phyloP scores from a whole-genome alignment of 2,329 filamentous ascomycete species.

The Beauveria rudraprayagi region DNA sequence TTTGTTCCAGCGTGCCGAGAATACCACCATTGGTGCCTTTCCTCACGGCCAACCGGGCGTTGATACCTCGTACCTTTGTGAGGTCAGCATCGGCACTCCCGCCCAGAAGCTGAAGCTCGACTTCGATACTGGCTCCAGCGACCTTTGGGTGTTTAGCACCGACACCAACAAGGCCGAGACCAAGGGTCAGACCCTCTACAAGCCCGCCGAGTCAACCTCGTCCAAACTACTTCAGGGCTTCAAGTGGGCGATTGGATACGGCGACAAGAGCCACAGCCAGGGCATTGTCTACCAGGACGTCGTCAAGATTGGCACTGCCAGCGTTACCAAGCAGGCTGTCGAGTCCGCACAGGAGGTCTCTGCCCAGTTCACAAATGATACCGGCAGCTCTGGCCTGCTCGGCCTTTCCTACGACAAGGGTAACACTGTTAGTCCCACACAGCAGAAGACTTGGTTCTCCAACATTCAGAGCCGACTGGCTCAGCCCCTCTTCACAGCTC shows the following conservation, averaged over 20 bases:
- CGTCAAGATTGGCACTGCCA: conserved; percentile 34
- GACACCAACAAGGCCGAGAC: conserved; percentile 29
- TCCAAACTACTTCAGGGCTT: conserved; percentile 27
- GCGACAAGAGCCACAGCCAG: conserved; percentile 33
- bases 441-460: conserved; percentile 37
- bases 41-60: conserved; percentile 1
- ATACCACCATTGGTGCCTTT: conserved; percentile 1
- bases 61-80: conserved; percentile 5
- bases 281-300: conserved; percentile 37
- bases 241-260: conserved; percentile 37
- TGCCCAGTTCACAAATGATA: conserved; percentile 30
- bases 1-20: not conserved
- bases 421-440: conserved; percentile 32
- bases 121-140: conserved; percentile 36
- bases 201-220: conserved; percentile 30
- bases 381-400: conserved; percentile 35
- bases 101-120: conserved; percentile 31
- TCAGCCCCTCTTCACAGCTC: conserved; percentile 54
- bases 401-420: conserved; percentile 35
- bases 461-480: conserved; percentile 20
- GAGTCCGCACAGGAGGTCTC: conserved; percentile 36
- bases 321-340: conserved; percentile 33
- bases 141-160: conserved; percentile 39
- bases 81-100: conserved; percentile 30
- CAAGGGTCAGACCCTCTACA: conserved; percentile 33